A percentile compares a stretch with the other conserved stretches of the same genome.
phyloP scores from a whole-genome alignment of 2,329 filamentous ascomycete species.

The Beauveria caledonica region DNA sequence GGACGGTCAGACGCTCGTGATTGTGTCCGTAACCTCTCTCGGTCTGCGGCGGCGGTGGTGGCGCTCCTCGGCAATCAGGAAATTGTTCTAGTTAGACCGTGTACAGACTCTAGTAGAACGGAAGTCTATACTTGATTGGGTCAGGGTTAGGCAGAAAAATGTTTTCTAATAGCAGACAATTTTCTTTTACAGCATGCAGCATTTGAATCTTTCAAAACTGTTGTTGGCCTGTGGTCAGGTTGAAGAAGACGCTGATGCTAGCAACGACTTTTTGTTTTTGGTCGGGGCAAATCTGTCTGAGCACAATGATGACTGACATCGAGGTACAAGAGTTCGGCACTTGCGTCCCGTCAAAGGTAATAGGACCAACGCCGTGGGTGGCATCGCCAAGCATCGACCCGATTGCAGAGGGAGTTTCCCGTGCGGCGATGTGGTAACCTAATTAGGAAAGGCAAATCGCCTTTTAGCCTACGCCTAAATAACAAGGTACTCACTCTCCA shows the following conservation, averaged over 20 bases:
- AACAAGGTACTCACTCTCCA: too few species aligned
- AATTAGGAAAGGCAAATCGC: constrained; percentile 1
- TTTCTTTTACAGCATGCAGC: not conserved
- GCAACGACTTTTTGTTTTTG: too few species aligned
- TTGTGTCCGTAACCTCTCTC: not conserved
- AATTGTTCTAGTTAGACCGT: not conserved
- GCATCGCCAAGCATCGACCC: constrained; percentile 6
- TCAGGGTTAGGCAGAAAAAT: not conserved
- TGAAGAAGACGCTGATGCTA: not conserved
- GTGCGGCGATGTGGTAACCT: constrained; percentile 7
- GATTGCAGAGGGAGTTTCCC: not conserved
- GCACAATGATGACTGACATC: too few species aligned
- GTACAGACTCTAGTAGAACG: too few species aligned
- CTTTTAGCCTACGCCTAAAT: not conserved
- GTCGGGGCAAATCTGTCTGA: too few species aligned
- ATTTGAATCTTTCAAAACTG: not conserved
- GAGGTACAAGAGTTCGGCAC: not conserved
- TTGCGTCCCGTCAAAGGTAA: not conserved
- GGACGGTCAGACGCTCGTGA: not conserved
- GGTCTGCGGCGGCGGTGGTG: not conserved
- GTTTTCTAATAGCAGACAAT: not conserved
- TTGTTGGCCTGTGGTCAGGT: not conserved
- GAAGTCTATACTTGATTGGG: not conserved
- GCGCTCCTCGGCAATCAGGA: not conserved
- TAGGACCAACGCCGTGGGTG: not conserved